Evolutionary conservation across 73 alveolate species (phyloP).

Genomic region (Paramecium caudatum): DNA sequence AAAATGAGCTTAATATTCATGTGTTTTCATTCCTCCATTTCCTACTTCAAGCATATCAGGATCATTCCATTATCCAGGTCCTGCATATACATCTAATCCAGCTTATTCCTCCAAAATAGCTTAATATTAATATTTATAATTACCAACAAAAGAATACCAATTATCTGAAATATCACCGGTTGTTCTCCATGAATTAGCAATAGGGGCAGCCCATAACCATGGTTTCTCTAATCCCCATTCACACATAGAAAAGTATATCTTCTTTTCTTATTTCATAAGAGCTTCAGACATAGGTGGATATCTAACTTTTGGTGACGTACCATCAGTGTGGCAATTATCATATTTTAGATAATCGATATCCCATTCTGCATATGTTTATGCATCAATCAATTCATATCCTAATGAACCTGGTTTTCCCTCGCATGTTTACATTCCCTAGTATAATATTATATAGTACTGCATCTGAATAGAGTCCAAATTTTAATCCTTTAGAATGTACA

Average conservation of each 20-base stretch:
- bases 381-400: slow-evolving; percentile 88
- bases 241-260: slow-evolving; percentile 95
- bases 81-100: slow-evolving; percentile 85
- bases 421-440: slow-evolving; percentile 84
- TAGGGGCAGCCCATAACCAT: slow-evolving; percentile 87
- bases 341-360: slow-evolving; percentile 88
- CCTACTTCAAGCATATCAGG: slow-evolving; percentile 99
- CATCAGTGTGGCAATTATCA: slow-evolving; percentile 79
- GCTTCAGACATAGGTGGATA: slow-evolving; percentile 97
- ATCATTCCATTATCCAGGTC: slow-evolving; percentile 99
- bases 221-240: slow-evolving; percentile 97
- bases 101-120: slow-evolving; percentile 67
- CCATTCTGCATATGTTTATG: slow-evolving; percentile 85
- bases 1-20: slow-evolving; percentile 96
- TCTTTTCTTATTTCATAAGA: slow-evolving; percentile 88
- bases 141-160: slow-evolving; percentile 69
- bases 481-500: slow-evolving; percentile 83
- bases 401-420: slow-evolving; percentile 89
- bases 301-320: slow-evolving; percentile 81
- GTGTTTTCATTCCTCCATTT: slow-evolving; percentile 92
- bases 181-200: slow-evolving; percentile 98
- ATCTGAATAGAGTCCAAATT: slow-evolving; percentile 90
- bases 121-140: not conserved
- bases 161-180: slow-evolving; percentile 88
- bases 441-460: slow-evolving; percentile 67